Evolutionary conservation across 164 flowering plant species (phyloP).

Genomic region (Macadamia tetraphylla): DNA sequence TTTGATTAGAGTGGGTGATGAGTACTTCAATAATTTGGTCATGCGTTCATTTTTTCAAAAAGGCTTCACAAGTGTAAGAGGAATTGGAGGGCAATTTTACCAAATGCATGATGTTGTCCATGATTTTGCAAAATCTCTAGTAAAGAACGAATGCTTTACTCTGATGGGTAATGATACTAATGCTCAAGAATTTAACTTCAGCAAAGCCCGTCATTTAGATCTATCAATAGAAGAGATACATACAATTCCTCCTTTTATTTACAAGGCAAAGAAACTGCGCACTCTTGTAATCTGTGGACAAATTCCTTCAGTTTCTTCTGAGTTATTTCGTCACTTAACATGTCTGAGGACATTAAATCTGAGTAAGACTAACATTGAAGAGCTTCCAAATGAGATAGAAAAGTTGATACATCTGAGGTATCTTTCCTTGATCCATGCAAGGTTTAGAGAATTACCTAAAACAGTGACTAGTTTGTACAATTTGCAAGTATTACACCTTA

Average conservation of each 20-base stretch:
- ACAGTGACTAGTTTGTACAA: background rate
- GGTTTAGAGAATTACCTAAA: conserved; percentile 1
- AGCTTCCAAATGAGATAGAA: background rate
- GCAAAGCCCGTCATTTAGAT: background rate
- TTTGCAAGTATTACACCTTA: conserved; percentile 8
- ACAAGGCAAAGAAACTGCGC: background rate
- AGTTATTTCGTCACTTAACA: background rate
- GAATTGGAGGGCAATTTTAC: background rate
- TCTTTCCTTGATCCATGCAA: background rate
- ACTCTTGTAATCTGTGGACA: background rate
- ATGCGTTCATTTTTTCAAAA: background rate
- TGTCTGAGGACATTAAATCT: conserved; percentile 4
- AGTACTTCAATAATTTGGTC: background rate
- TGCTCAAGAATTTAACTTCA: background rate
- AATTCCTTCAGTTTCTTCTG: background rate
- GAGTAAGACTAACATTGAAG: background rate
- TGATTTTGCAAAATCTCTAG: background rate
- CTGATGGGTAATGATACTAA: background rate
- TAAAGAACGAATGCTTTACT: background rate
- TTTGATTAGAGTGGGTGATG: background rate
- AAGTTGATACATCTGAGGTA: conserved; percentile 8
- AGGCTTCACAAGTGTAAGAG: background rate
- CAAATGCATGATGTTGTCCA: background rate
- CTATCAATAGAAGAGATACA: background rate
- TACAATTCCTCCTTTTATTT: background rate